A percentile compares a stretch with the other conserved stretches of the same genome.
Conservation (phyloP, 441 rosid species). For the Syzygium syzygioides region DNA sequence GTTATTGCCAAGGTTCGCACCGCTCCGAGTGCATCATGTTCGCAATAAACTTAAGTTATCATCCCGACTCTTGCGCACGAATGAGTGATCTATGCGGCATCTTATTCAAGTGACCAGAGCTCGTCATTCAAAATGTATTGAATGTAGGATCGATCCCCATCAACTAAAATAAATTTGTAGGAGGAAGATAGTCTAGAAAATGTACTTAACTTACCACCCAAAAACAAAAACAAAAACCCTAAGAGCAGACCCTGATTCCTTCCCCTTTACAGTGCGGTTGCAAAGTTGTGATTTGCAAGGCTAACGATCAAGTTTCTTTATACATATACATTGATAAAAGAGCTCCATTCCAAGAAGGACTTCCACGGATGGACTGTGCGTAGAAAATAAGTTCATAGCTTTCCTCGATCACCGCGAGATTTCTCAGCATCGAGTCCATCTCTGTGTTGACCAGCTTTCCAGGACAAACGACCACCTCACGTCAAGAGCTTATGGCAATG, state of each 20-base stretch:
- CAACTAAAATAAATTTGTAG: neutral
- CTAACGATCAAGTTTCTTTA: neutral
- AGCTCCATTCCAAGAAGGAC: neutral
- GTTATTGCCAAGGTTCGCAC: neutral
- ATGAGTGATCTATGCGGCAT: neutral
- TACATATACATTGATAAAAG: neutral
- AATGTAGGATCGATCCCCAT: neutral
- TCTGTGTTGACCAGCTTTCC: neutral
- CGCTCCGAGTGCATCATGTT: neutral
- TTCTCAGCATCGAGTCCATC: neutral
- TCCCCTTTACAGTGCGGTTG: neutral
- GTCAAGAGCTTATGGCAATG: neutral
- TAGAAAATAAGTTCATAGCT: neutral
- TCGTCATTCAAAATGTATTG: neutral
- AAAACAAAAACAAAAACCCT: neutral
- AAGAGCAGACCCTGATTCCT: neutral
- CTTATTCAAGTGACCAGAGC: neutral
- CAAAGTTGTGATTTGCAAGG: neutral
- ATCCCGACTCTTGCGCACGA: neutral
- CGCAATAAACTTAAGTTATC: neutral
- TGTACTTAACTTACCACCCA: neutral
- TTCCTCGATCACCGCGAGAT: neutral
- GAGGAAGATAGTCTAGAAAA: neutral
- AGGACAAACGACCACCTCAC: neutral
- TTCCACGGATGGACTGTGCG: neutral